phyloP scores from a whole-genome alignment of 2,329 filamentous ascomycete genomes.

The Orbilia javanica region DNA sequence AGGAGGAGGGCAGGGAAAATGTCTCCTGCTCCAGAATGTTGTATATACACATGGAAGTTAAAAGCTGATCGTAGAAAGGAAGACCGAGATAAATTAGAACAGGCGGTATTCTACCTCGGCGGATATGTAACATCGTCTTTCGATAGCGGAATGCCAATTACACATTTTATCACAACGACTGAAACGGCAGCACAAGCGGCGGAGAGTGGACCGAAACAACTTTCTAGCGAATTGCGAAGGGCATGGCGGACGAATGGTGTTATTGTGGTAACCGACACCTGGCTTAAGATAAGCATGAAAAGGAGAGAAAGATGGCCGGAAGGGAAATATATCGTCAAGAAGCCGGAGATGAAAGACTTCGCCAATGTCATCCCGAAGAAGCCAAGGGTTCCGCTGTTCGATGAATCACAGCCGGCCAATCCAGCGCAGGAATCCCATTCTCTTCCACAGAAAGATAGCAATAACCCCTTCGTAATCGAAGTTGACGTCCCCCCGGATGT shows the following conservation, averaged over 20 bases:
- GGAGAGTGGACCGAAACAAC: neutral
- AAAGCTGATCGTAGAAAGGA: slow-evolving; percentile 37
- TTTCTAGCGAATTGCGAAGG: slow-evolving; percentile 32
- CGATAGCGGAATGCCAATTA: slow-evolving; percentile 48
- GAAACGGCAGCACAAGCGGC: neutral
- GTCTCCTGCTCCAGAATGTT: neutral
- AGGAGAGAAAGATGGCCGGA: slow-evolving; percentile 38
- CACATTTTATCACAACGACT: slow-evolving; percentile 44
- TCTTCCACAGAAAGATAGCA: slow-evolving; percentile 17
- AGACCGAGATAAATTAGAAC: slow-evolving; percentile 58
- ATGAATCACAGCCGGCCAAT: neutral
- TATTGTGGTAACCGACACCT: slow-evolving; percentile 35
- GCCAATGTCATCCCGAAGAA: neutral
- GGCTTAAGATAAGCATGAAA: slow-evolving; percentile 56
- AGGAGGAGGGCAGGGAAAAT: neutral
- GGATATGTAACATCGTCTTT: slow-evolving; percentile 45
- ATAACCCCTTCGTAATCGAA: slow-evolving; percentile 53
- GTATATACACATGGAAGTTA: neutral
- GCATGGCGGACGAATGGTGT: slow-evolving; percentile 36
- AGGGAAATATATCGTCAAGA: slow-evolving; percentile 29
- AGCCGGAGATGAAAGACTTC: neutral
- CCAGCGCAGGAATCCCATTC: slow-evolving; percentile 15
- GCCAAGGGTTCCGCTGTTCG: slow-evolving; percentile 8
- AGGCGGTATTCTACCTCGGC: slow-evolving; percentile 49
- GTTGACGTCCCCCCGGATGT: slow-evolving; percentile 41